Base-by-base conservation (phyloP, 73 alveolate species). In the Stentor roeselii region DNA sequence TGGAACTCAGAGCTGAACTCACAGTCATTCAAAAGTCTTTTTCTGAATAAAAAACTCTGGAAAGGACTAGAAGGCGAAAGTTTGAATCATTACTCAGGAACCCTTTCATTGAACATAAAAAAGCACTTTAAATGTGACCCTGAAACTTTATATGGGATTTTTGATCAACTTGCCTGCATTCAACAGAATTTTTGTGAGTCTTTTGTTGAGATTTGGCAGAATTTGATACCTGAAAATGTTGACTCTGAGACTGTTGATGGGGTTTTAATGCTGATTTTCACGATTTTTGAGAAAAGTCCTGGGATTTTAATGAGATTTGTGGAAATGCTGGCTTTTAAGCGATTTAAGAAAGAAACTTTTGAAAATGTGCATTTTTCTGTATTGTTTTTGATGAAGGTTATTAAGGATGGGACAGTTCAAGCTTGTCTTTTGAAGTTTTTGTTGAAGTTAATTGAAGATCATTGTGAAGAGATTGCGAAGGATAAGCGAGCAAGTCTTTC, bases 11-110 rank as follows among this genome's bases (percentile, higher is more conserved):
- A 67, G 21, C 37, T 27, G 42, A 36, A 67, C n/a, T 15, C 37
- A 21, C 80, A 67, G 2, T 36, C 80, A 27, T 67, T 67, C 14
- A 67, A 67, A 67, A 67, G 80, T 40, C 37, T 67, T 21, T 21
- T 67, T 34, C 37, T 67, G 21, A 67, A 67, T 67, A 67, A 67
- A 67, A 67, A 67, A 67, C n/a, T 67, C n/a, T 67, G 80, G 80
- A 1, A 21, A 27, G 80, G 34, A 0, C 37, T 67, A 30, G n/a
- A 21, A 0, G 41, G 27, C 14, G 80, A 67, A 21, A 21, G n/a
- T 67, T 21, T 14, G 21, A 32, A 34, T 32, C n/a, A 67, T 67
- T 67, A 67, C 34, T 30, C 37, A 67, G 80, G 80, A 1, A 67
- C 80, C 41, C 80, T 67, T 30, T 30, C 50, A 14, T 67, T 67